Evolutionary conservation across 768 basidiomycete species (phyloP).

Genomic region (Amanita pseudoporphyria): DNA sequence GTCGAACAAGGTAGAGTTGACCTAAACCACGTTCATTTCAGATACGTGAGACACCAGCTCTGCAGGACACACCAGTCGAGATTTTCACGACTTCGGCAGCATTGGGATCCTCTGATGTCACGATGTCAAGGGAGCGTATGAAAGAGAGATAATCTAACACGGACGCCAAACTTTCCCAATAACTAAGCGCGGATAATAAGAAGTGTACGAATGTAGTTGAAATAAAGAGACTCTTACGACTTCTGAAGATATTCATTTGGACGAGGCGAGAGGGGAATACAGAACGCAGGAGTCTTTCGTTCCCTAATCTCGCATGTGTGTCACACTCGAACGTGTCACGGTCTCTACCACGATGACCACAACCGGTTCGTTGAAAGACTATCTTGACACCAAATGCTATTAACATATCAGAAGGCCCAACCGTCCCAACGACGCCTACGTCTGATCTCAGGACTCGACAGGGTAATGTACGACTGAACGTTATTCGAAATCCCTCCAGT

Average conservation of each 20-base stretch:
- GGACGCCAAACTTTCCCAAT: constrained; percentile 92
- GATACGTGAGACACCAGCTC: neutral
- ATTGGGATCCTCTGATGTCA: constrained; percentile 74
- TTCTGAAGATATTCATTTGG: constrained; percentile 79
- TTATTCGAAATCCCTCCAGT: neutral
- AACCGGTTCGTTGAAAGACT: neutral
- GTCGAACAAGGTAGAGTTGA: constrained; percentile 83
- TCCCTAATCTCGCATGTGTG: constrained; percentile 22
- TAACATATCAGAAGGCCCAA: neutral
- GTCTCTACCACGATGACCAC: neutral
- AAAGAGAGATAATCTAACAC: constrained; percentile 23
- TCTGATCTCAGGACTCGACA: neutral
- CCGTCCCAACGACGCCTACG: neutral
- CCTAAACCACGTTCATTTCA: constrained; percentile 24
- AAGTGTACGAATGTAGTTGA: neutral
- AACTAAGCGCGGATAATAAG: constrained; percentile 37
- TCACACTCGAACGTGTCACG: constrained; percentile 18
- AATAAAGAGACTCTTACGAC: constrained; percentile 38
- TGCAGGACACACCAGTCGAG: constrained; percentile 41
- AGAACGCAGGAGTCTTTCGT: constrained; percentile 10
- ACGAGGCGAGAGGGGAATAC: constrained; percentile 8
- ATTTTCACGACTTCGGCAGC: constrained; percentile 94
- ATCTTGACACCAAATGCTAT: neutral
- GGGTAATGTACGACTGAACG: neutral
- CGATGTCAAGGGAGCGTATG: constrained; percentile 18